Conservation (phyloP, 1,284 basidiomycete species). For the Sphaerobolus stellatus region DNA sequence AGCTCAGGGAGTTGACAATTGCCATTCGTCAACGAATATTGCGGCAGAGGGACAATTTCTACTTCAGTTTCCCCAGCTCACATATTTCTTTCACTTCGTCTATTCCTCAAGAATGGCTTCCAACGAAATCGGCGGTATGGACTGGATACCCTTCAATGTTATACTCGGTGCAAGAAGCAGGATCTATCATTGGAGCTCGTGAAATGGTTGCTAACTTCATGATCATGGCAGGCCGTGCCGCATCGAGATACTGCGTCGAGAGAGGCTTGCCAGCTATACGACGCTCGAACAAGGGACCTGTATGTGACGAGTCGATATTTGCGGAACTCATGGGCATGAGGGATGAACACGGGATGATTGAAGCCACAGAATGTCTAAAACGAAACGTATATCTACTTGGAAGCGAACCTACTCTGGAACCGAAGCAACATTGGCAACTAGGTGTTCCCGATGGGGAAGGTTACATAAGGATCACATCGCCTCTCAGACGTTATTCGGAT, state of each 20-base stretch:
- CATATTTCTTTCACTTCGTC: conserved; percentile 26
- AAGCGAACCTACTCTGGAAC: conserved; percentile 49
- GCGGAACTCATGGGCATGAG: conserved; percentile 34
- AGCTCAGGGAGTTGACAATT: conserved; percentile 36
- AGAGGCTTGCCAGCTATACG: conserved; percentile 67
- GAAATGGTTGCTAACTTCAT: conserved; percentile 72
- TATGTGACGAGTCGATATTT: conserved; percentile 31
- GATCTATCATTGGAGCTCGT: conserved; percentile 2
- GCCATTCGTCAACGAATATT: conserved; percentile 26
- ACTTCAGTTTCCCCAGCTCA: conserved; percentile 25
- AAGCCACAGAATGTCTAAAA: conserved; percentile 33
- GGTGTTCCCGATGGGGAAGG: conserved; percentile 70
- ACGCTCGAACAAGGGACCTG: conserved; percentile 48
- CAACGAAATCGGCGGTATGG: conserved; percentile 41
- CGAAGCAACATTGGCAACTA: conserved; percentile 68
- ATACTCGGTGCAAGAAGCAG: conserved; percentile 41
- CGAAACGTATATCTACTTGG: conserved; percentile 35
- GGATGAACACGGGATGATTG: conserved; percentile 43
- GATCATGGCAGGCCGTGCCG: conserved; percentile 78
- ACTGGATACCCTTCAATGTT: conserved; percentile 57
- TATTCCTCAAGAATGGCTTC: conserved; percentile 25
- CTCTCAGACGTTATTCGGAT: conserved; percentile 85
- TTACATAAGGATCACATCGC: conserved; percentile 86
- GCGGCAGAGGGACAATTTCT: conserved; percentile 20
- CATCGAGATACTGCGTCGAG: conserved; percentile 71